Evolutionary conservation across 164 flowering plant species (phyloP), one percentile per base, ranked within the genome.

Genomic region (Akebia trifoliata): DNA sequence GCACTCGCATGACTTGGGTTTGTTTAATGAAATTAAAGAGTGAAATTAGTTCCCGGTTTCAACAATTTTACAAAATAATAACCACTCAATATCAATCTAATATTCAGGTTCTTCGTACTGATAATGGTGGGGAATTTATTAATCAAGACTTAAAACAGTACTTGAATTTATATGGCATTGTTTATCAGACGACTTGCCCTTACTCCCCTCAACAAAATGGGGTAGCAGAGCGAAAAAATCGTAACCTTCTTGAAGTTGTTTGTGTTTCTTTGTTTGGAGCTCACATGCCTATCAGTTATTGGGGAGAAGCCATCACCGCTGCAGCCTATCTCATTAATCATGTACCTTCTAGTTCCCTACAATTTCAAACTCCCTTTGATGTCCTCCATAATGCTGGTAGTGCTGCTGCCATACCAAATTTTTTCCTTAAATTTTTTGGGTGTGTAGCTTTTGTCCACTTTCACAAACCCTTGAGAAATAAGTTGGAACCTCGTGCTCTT

Each of bases 171-270:
- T 50, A 50, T 48, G 68, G 68, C 2, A 67, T 62, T 20, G 18
- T 26, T 55, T 63, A 61, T 57, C 57, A 68, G 4, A 68, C 49
- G 1, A 56, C 50, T 11, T 62, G 56, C n/a, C 44, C 56, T 25
- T 17, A 44, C 21, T 31, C 62, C 20, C 62, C 58, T 20, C 62
- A 48, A 38, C 62, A 61, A 44, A 67, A 67, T 30, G 58, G 66
- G 44, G 64, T 50, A 1, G 55, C 55, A 10, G 37, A 56, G 40
- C 22, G 36, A 11, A 67, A 61, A 50, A 46, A 61, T 14, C 43
- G 66, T 25, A 65, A 67, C 24, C 36, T 67, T 18, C 53, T 54
- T 35, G 50, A 62, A 44, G 46, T 62, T 34, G 57, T 34, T 10
- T 31, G 46, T 38, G 66, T 53, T 20, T 54, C 40, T 17, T 21